Evolutionary conservation across 257 asterid species (phyloP), one percentile per base, ranked within the genome.

Genomic region (Fraxinus cuspidata): DNA sequence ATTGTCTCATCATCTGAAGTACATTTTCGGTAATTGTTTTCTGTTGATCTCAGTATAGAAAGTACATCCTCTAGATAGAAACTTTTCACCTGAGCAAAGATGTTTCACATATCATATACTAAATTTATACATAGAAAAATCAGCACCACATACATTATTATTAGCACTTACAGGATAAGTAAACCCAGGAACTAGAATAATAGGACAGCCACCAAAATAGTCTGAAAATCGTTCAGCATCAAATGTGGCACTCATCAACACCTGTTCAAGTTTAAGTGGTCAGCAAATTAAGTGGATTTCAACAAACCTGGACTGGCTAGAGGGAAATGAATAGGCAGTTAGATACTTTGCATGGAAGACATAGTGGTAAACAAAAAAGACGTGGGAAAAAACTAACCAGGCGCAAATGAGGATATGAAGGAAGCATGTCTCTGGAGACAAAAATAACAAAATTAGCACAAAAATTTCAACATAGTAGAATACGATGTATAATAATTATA

Each of bases 241-340:
- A 69, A 93, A 80, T 80, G 99, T 93, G 83, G 99, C 98, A 82
- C 99, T 96, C 99, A 96, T 96, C 80, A 95, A 78, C 70, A 95
- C 86, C 99, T 95, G 92, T 58, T 79, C 74, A 78, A 42, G 79
- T 78, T 64, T 68, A 83, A 81, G 60, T 23, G 16, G 71, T 69
- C 71, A 81, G 80, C 79, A 82, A 80, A 78, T 66, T 25, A 53
- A 51, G 58, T 70, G 27, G 29, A 79, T 65, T 70, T 56, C 1
- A 79, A 74, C 71, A 77, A 76, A 72, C 27, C 69, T 40, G 58
- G 71, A 78, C 37, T 15, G n/a, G 3, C 42, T 35, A 49, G 69
- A 49, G 49, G 49, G 25, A 34, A 42, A 10, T 38, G 21, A 25
- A 53, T 75, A 79, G 47, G 56, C n/a, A 15, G n/a, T 4, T 25